A percentile compares a stretch with the other conserved stretches of the same genome.
Conservation (phyloP, 2,329 filamentous ascomycete genomes). For the Colletotrichum sp. region DNA sequence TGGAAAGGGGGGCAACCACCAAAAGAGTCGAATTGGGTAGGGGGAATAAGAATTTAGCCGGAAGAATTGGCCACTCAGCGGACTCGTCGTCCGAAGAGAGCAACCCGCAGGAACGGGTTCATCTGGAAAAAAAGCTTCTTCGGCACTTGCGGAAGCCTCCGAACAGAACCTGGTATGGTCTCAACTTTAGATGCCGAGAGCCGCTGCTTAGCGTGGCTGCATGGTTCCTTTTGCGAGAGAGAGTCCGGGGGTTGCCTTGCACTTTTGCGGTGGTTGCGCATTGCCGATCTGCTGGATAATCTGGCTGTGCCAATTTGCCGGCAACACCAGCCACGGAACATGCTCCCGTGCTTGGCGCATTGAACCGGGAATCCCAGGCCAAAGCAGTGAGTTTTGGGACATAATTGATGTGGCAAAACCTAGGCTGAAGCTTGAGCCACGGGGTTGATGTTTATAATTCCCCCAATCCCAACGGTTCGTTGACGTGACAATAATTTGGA, state of each 20-base stretch:
- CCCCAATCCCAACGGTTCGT: not conserved
- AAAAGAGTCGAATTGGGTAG: not conserved
- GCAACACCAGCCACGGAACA: not conserved
- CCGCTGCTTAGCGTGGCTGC: not conserved
- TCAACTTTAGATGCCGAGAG: conserved; percentile 3
- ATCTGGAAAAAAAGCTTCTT: conserved; percentile 3
- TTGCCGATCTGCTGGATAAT: conserved; percentile 2
- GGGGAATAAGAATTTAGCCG: conserved; percentile 2
- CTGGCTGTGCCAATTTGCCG: not conserved
- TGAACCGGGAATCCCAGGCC: not conserved
- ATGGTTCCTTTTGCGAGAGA: not conserved
- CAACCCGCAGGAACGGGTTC: not conserved
- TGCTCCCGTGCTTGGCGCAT: not conserved
- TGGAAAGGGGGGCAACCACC: not conserved
- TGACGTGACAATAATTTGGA: not conserved
- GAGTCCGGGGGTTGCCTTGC: not conserved
- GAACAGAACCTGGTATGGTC: not conserved
- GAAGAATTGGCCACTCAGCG: not conserved
- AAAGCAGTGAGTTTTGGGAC: not conserved
- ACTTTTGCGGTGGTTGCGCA: not conserved
- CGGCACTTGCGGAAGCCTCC: not conserved
- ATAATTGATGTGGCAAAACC: not conserved
- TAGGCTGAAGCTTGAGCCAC: not conserved
- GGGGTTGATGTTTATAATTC: not conserved
- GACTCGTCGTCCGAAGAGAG: not conserved